Evolutionary conservation across 2,329 filamentous ascomycete species (phyloP).

Genomic region (Lasiodiplodia gonubiensis): DNA sequence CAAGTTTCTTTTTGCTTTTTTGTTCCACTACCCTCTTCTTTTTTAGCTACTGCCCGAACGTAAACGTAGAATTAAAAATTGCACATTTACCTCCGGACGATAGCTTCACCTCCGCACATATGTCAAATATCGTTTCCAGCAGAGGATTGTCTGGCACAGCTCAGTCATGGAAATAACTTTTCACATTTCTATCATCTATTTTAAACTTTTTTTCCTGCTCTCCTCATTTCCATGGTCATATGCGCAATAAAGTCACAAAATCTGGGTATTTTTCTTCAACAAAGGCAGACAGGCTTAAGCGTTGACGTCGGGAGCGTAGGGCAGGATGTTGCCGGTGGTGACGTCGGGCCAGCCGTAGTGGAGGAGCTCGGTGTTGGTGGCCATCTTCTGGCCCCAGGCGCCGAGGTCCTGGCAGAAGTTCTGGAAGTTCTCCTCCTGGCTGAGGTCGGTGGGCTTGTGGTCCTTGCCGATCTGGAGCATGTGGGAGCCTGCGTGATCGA

Average conservation of each 20-base stretch:
- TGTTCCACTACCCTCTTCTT: no score
- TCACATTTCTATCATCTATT: conserved; percentile 15
- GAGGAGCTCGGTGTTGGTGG: conserved; percentile 45
- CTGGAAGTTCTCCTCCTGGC: conserved; percentile 55
- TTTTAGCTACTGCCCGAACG: no score
- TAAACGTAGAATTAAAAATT: no score
- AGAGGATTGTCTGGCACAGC: neutral
- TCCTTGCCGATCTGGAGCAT: conserved; percentile 42
- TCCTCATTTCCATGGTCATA: neutral
- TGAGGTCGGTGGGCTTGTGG: conserved; percentile 60
- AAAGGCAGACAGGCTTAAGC: neutral
- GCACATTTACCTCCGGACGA: no score
- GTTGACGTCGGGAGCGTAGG: conserved; percentile 39
- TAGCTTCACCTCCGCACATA: no score
- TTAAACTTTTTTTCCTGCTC: neutral
- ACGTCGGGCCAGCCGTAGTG: conserved; percentile 56
- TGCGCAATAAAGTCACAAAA: neutral
- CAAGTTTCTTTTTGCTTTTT: no score
- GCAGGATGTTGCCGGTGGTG: conserved; percentile 42
- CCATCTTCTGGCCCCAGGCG: conserved; percentile 50
- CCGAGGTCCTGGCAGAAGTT: conserved; percentile 57
- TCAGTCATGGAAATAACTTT: conserved; percentile 3
- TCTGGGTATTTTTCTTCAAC: conserved; percentile 13
- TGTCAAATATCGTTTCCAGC: no score
- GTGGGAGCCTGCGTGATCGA: conserved; percentile 16